phyloP scores from a whole-genome alignment of 176 grass and related monocot genomes.

The Bonia amplexicaulis region DNA sequence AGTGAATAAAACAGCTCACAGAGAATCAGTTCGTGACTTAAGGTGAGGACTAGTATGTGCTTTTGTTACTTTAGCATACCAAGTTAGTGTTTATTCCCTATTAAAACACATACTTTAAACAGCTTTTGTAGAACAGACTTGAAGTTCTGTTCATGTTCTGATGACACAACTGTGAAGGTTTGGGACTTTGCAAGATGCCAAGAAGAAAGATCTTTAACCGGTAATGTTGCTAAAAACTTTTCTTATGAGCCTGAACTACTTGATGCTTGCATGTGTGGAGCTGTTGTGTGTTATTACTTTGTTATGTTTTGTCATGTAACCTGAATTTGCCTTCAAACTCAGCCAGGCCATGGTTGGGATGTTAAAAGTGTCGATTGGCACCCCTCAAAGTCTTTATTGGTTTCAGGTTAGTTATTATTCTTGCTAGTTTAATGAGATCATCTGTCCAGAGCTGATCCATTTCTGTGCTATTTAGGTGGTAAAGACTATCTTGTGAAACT shows the following conservation, averaged over 20 bases:
- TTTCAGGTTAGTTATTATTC: constrained; percentile 67
- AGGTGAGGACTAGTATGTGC: constrained; percentile 43
- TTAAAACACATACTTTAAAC: constrained; percentile 33
- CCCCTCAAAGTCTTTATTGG: constrained; percentile 92
- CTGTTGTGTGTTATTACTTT: constrained; percentile 29
- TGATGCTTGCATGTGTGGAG: constrained; percentile 1
- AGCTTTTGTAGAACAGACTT: constrained; percentile 98
- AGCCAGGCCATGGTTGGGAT: constrained; percentile 99
- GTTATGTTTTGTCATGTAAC: constrained; percentile 41
- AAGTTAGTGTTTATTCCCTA: constrained; percentile 17
- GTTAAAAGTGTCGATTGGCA: constrained; percentile 99
- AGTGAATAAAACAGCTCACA: constrained; percentile 97
- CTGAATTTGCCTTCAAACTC: constrained; percentile 70
- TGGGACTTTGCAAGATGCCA: constrained; percentile 99
- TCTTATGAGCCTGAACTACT: constrained; percentile 15
- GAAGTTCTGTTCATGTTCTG: constrained; percentile 98
- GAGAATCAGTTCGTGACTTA: constrained; percentile 92
- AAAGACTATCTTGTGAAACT: constrained; percentile 98
- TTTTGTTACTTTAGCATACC: constrained; percentile 15
- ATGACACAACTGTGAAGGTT: constrained; percentile 96
- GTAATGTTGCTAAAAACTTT: constrained; percentile 73
- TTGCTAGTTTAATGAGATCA: constrained; percentile 18
- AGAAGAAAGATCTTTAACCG: constrained; percentile 96
- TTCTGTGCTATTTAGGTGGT: constrained; percentile 56
- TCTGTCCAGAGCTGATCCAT: constrained; percentile 20